Conservation (phyloP, 179 eudicot species). For the Amaranthus tricolor region DNA sequence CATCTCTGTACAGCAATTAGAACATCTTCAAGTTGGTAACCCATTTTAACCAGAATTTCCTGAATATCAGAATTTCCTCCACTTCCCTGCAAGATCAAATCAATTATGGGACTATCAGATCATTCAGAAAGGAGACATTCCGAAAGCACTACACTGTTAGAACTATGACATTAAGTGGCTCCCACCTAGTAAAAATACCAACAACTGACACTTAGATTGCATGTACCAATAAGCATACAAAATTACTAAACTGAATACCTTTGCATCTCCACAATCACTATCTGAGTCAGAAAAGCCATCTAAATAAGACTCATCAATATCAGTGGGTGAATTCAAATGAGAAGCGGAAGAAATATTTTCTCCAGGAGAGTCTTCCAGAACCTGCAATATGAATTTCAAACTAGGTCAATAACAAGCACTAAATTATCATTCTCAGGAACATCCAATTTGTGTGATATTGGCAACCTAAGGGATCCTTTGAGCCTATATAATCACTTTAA, state of each 20-base stretch:
- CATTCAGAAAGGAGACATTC: background rate
- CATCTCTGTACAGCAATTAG: constrained; percentile 23
- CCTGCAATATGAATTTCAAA: constrained; percentile 13
- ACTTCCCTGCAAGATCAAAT: constrained; percentile 20
- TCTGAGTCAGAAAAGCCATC: constrained; percentile 24
- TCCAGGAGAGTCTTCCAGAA: constrained; percentile 4
- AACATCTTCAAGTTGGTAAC: constrained; percentile 22
- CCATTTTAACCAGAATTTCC: constrained; percentile 25
- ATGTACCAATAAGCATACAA: background rate
- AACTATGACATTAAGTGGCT: background rate
- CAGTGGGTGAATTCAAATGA: background rate
- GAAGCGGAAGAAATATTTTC: constrained; percentile 4
- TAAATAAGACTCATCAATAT: background rate
- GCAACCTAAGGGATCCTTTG: background rate
- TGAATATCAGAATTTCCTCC: background rate
- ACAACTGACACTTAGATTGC: background rate
- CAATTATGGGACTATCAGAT: background rate
- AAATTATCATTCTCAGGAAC: background rate
- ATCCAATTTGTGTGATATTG: background rate
- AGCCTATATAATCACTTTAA: background rate
- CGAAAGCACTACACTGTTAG: background rate
- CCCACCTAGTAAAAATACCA: background rate
- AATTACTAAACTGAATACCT: constrained; percentile 10
- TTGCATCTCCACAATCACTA: constrained; percentile 6
- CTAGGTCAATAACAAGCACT: background rate